Evolutionary conservation across 169 alveolate species (phyloP).

Genomic region (Plasmodium billcollinsi): DNA sequence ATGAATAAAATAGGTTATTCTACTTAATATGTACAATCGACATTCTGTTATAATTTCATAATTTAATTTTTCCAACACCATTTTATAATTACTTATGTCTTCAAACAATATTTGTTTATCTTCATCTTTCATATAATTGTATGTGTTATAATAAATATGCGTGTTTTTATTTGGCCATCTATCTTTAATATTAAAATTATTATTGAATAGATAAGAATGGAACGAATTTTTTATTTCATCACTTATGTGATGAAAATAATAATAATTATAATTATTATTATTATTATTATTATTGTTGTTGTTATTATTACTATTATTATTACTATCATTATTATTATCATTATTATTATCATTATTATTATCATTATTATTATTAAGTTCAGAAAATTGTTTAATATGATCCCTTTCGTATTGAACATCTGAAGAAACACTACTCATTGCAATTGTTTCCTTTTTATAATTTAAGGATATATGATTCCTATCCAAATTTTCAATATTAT

Average conservation of each 20-base stretch:
- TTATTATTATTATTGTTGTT: not conserved
- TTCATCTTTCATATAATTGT: conserved; percentile 23
- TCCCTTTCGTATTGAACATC: too few relatives aligned
- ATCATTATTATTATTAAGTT: not conserved
- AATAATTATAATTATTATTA: not conserved
- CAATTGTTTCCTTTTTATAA: too few relatives aligned
- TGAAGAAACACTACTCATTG: too few relatives aligned
- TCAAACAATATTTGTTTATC: conserved; percentile 16
- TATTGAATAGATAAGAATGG: too few relatives aligned
- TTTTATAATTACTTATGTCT: conserved; percentile 38
- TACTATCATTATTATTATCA: not conserved
- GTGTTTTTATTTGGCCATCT: not conserved
- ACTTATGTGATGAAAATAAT: too few relatives aligned
- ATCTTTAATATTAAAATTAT: too few relatives aligned
- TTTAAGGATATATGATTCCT: not conserved
- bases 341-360: not conserved
- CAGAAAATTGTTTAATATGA: too few relatives aligned
- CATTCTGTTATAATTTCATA: conserved; percentile 50
- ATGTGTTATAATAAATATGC: not conserved
- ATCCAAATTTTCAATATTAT: not conserved
- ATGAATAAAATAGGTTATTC: conserved; percentile 41
- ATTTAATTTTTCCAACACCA: conserved; percentile 27
- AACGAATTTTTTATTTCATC: too few relatives aligned
- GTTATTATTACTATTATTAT: not conserved
- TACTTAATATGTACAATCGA: conserved; percentile 58